These are phyloP conservation scores for Kodamaea arcana DNA, from an alignment of 1,139 yeast genomes.

Conservation along the genomic window DNA sequence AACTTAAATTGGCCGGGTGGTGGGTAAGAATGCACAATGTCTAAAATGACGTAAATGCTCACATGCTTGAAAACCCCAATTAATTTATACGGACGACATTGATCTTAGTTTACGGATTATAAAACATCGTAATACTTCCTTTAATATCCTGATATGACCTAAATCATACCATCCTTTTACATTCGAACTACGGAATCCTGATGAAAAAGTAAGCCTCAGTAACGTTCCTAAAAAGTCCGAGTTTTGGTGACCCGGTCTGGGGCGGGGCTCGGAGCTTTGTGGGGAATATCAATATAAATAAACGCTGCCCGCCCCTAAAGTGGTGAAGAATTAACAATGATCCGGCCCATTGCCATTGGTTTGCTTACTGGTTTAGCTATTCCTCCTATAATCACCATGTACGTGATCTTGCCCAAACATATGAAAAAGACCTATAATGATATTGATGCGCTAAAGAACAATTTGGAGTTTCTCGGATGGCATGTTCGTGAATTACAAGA, in stretches of 20 bases:
- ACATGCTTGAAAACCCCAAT: too few relatives aligned
- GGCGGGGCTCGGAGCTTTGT: neutral
- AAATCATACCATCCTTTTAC: too few relatives aligned
- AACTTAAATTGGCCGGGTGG: too few relatives aligned
- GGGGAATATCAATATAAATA: neutral
- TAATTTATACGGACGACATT: too few relatives aligned
- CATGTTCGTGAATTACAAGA: slow-evolving; percentile 33
- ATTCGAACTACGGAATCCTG: too few relatives aligned
- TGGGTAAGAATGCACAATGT: too few relatives aligned
- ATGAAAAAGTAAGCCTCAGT: too few relatives aligned
- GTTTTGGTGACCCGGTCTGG: neutral
- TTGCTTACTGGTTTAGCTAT: slow-evolving; percentile 26
- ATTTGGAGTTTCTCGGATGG: slow-evolving; percentile 39
- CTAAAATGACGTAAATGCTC: too few relatives aligned
- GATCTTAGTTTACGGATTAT: too few relatives aligned
- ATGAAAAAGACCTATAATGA: slow-evolving; percentile 20
- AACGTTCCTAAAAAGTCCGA: neutral
- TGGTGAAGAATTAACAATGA: slow-evolving; percentile 1
- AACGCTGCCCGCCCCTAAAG: neutral
- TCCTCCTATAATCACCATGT: slow-evolving; percentile 30
- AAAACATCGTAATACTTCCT: too few relatives aligned
- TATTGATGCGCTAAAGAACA: slow-evolving; percentile 30
- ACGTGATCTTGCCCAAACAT: slow-evolving; percentile 23
- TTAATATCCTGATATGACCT: too few relatives aligned
- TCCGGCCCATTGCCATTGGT: slow-evolving; percentile 15